These are phyloP conservation scores for Fraxinus dipetala DNA, from an alignment of 305 asterid species.

Conservation along the genomic window DNA sequence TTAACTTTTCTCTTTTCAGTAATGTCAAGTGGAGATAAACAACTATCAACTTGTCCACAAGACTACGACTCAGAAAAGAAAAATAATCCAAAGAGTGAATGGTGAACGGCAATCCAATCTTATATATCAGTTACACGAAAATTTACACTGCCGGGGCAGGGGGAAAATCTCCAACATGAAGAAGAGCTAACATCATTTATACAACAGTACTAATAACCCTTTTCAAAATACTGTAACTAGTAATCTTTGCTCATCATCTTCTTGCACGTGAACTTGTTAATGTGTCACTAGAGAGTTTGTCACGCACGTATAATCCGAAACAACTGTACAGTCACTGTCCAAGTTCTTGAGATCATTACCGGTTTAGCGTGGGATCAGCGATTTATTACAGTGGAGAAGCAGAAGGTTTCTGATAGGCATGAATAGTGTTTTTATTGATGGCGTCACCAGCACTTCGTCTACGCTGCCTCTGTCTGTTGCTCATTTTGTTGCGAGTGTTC, in stretches of 20 bases:
- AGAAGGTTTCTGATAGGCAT: slow-evolving; percentile 57
- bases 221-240: not conserved
- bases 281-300: not conserved
- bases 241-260: not conserved
- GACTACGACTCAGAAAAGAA: not conserved
- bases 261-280: not conserved
- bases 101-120: not conserved
- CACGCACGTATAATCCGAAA: not conserved
- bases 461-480: slow-evolving; percentile 36
- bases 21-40: not conserved
- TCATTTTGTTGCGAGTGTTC: slow-evolving; percentile 27
- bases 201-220: not conserved
- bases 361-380: not conserved
- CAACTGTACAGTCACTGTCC: not conserved
- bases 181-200: not conserved
- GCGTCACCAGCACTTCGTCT: slow-evolving; percentile 49
- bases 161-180: not conserved
- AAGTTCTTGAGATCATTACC: not conserved
- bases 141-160: not conserved
- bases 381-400: slow-evolving; percentile 33
- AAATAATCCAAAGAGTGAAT: not conserved
- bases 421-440: slow-evolving; percentile 19
- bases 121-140: not conserved
- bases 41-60: not conserved
- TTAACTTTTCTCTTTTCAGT: not conserved